These are phyloP conservation scores for Silene conica DNA, from an alignment of 148 eudicot species.

Conservation along the genomic window DNA sequence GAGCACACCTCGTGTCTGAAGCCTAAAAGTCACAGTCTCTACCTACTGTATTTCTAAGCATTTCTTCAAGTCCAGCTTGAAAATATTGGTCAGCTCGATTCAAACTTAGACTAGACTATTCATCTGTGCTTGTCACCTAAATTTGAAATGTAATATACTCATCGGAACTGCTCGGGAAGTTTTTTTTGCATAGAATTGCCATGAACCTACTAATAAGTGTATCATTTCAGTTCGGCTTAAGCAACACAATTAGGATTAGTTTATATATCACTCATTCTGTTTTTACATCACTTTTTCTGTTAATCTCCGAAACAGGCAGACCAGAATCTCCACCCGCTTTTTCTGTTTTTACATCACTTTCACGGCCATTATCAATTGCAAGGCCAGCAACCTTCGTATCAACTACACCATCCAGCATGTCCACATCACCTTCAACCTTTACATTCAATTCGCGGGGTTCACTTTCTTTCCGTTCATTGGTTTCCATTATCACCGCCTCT, in stretches of 20 bases:
- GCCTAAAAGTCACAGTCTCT: too few species aligned
- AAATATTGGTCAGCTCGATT: too few species aligned
- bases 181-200: too few species aligned
- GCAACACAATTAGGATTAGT: not conserved
- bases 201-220: too few species aligned
- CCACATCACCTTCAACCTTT: conserved; percentile 27
- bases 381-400: conserved; percentile 8
- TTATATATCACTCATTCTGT: not conserved
- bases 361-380: conserved; percentile 2
- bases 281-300: not conserved
- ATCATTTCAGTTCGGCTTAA: not conserved
- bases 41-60: too few species aligned
- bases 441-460: conserved; percentile 4
- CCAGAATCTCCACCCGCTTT: conserved; percentile 14
- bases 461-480: conserved; percentile 3
- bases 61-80: too few species aligned
- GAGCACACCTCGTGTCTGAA: too few species aligned
- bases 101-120: too few species aligned
- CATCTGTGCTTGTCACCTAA: too few species aligned
- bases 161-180: too few species aligned
- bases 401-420: conserved; percentile 21
- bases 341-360: conserved; percentile 4
- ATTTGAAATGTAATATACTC: too few species aligned
- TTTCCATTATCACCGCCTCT: not conserved
- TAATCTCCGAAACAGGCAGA: conserved; percentile 24